Percentiles rank a stretch among this genome's conserved stretches.
Evolutionary conservation across 1,284 basidiomycete species (phyloP).

Genomic region (Jaminaea rosea): DNA sequence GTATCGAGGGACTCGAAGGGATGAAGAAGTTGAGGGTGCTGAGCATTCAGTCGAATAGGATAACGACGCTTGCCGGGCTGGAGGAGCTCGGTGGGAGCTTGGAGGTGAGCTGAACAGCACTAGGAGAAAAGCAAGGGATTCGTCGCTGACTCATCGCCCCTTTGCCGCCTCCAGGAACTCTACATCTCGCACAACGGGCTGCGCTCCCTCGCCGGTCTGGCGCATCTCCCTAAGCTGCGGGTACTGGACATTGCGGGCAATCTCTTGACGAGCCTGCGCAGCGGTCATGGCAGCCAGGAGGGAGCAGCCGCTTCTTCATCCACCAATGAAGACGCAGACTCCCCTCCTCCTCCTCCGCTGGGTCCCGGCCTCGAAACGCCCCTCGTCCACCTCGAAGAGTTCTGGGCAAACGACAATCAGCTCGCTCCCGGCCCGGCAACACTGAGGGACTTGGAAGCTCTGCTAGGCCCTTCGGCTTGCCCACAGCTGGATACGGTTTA

Average conservation of each 20-base stretch:
- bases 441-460: constrained; percentile 60
- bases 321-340: too few species aligned
- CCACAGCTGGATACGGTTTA: constrained; percentile 75
- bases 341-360: too few species aligned
- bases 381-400: constrained; percentile 67
- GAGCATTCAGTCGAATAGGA: constrained; percentile 80
- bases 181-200: constrained; percentile 93
- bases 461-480: constrained; percentile 59
- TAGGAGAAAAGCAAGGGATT: too few species aligned
- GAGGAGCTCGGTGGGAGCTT: too few species aligned
- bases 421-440: too few species aligned
- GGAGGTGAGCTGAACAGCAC: too few species aligned
- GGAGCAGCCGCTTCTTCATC: too few species aligned
- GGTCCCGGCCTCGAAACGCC: too few species aligned
- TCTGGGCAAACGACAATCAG: constrained; percentile 89
- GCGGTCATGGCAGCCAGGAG: constrained; percentile 69
- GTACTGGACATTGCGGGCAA: constrained; percentile 85
- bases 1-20: constrained; percentile 16
- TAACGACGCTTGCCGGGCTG: constrained; percentile 75
- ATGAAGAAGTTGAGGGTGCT: constrained; percentile 47
- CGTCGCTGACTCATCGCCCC: too few species aligned
- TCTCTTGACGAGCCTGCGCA: constrained; percentile 65
- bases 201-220: constrained; percentile 71
- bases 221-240: constrained; percentile 56
- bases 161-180: constrained; percentile 66